These are phyloP conservation scores for Leccinum fallax DNA, from an alignment of 1,284 basidiomycete species.

Conservation along the genomic window DNA sequence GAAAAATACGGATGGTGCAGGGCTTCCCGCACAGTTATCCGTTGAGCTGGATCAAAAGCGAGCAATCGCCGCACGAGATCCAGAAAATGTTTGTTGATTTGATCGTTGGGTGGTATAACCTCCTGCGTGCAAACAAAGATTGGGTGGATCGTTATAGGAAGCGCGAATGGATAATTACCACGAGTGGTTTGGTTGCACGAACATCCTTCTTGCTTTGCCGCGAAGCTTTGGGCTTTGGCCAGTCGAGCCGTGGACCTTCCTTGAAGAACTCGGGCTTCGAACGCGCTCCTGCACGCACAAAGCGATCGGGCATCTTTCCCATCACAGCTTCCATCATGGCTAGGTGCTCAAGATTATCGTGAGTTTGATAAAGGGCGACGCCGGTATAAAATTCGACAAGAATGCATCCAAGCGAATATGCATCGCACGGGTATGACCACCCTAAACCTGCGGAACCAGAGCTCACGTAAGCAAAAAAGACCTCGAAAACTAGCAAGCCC, in stretches of 20 bases:
- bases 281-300: constrained; percentile 69
- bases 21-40: constrained; percentile 86
- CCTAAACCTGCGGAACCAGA: constrained; percentile 69
- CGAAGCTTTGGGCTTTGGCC: constrained; percentile 86
- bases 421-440: constrained; percentile 99
- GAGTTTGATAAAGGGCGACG: constrained; percentile 96
- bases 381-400: constrained; percentile 99
- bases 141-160: constrained; percentile 14
- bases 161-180: constrained; percentile 48
- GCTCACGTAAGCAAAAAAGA: constrained; percentile 14
- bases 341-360: constrained; percentile 98
- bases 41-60: constrained; percentile 87
- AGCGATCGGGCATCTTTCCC: constrained; percentile 92
- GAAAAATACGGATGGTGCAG: constrained; percentile 87
- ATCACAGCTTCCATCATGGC: constrained; percentile 99
- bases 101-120: constrained; percentile 77
- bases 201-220: constrained; percentile 96
- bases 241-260: constrained; percentile 81
- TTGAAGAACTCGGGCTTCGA: constrained; percentile 94
- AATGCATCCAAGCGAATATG: constrained; percentile 98
- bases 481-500: constrained; percentile 29
- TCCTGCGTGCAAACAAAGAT: constrained; percentile 51
- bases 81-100: constrained; percentile 79
- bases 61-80: constrained; percentile 88
- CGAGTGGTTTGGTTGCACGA: constrained; percentile 77